Evolutionary conservation across 768 basidiomycete genomes (phyloP).

Genomic region (Tremella mesenterica): DNA sequence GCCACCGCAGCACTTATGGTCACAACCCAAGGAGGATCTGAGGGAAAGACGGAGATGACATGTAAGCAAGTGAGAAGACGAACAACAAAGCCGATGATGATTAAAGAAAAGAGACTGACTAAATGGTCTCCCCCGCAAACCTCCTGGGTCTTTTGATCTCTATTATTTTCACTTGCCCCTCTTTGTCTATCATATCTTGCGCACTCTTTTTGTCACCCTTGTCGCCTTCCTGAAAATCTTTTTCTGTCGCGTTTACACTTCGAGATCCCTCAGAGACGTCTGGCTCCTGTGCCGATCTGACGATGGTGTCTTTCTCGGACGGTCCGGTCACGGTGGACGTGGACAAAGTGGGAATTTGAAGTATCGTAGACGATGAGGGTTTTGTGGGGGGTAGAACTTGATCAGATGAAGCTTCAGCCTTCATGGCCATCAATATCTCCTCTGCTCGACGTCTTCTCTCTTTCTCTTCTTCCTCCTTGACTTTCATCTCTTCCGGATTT

Average conservation of each 20-base stretch:
- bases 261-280: not conserved
- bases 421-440: constrained; percentile 24
- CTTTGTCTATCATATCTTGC: not conserved
- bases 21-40: no score
- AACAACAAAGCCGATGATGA: not conserved
- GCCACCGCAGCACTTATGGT: no score
- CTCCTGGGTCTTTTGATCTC: constrained; percentile 29
- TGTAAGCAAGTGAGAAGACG: not conserved
- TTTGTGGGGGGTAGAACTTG: no score
- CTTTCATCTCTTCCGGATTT: constrained; percentile 1
- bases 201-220: not conserved
- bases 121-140: constrained; percentile 38
- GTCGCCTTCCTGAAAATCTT: not conserved
- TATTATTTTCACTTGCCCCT: constrained; percentile 15
- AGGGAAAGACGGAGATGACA: no score
- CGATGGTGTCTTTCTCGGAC: no score
- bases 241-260: not conserved
- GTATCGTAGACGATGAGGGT: no score
- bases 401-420: constrained; percentile 4
- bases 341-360: no score
- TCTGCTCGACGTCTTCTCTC: constrained; percentile 18
- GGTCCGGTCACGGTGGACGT: no score
- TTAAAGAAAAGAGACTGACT: constrained; percentile 15
- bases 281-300: not conserved
- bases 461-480: constrained; percentile 10